Conservation (phyloP, 208 protist genomes). For the Leishmania tarentolae region DNA sequence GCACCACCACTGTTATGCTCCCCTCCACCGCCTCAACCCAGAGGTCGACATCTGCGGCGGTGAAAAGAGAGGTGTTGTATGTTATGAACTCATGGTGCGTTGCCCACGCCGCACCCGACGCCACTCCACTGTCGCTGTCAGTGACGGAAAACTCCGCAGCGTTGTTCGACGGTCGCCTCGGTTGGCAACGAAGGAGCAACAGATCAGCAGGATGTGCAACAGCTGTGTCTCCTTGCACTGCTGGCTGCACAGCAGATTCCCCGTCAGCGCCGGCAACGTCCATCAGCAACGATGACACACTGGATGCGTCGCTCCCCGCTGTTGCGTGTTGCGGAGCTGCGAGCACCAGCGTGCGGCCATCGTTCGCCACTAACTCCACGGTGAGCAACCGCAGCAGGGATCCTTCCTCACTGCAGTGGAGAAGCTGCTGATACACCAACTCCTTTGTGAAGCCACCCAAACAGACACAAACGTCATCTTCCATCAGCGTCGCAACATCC, state of each 20-base stretch:
- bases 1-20: slow-evolving; percentile 43
- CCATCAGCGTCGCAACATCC: slow-evolving; percentile 27
- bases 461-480: slow-evolving; percentile 30
- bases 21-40: slow-evolving; percentile 66
- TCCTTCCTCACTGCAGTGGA: slow-evolving; percentile 29
- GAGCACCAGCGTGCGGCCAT: slow-evolving; percentile 61
- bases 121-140: background rate
- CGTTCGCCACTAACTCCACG: slow-evolving; percentile 72
- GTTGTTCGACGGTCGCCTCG: background rate
- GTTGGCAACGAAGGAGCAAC: slow-evolving; percentile 47
- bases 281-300: slow-evolving; percentile 25
- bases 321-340: slow-evolving; percentile 12
- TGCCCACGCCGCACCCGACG: slow-evolving; percentile 22
- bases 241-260: background rate
- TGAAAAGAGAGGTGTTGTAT: slow-evolving; percentile 53
- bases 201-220: slow-evolving; percentile 57
- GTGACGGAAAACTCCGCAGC: background rate
- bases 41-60: slow-evolving; percentile 43
- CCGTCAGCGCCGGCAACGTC: slow-evolving; percentile 16
- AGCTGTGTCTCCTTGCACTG: background rate
- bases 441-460: slow-evolving; percentile 30
- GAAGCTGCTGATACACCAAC: slow-evolving; percentile 35
- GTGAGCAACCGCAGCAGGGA: slow-evolving; percentile 47
- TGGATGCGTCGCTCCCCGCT: background rate
- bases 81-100: slow-evolving; percentile 57